Conservation (phyloP, 768 basidiomycete species). For the Tulasnella sp. region DNA sequence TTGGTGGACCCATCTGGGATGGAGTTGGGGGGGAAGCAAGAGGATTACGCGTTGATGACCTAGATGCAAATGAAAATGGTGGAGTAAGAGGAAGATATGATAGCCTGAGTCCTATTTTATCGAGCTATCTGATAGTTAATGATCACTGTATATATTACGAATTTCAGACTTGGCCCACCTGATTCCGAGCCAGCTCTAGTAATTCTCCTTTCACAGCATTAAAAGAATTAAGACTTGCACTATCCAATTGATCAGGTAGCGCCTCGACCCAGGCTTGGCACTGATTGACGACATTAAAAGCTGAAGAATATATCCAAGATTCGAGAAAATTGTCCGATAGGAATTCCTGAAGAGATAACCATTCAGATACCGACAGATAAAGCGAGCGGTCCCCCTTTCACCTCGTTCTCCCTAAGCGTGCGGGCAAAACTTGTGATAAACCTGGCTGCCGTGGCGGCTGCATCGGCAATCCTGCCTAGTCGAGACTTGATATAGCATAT, state of each 20-base stretch:
- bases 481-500: constrained; percentile 68
- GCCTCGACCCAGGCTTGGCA: constrained; percentile 53
- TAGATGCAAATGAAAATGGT: constrained; percentile 52
- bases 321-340: constrained; percentile 68
- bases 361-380: constrained; percentile 1
- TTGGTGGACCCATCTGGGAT: constrained; percentile 24
- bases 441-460: constrained; percentile 52
- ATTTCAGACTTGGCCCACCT: constrained; percentile 39
- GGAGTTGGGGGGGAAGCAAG: constrained; percentile 14
- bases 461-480: constrained; percentile 52
- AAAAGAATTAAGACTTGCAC: constrained; percentile 36
- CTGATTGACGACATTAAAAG: constrained; percentile 67
- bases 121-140: not conserved
- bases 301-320: constrained; percentile 87
- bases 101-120: not conserved
- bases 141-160: constrained; percentile 1
- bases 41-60: constrained; percentile 16
- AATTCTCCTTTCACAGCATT: constrained; percentile 80
- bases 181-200: constrained; percentile 72
- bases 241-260: constrained; percentile 35
- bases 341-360: constrained; percentile 28
- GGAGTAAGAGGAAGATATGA: not conserved
- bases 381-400: constrained; percentile 25
- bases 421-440: constrained; percentile 71
- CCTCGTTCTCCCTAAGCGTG: constrained; percentile 62